Percentiles rank a stretch among this genome's conserved stretches.
These are phyloP conservation scores for Fagus sylvatica DNA, from an alignment of 306 rosid genomes.

Conservation along the genomic window DNA sequence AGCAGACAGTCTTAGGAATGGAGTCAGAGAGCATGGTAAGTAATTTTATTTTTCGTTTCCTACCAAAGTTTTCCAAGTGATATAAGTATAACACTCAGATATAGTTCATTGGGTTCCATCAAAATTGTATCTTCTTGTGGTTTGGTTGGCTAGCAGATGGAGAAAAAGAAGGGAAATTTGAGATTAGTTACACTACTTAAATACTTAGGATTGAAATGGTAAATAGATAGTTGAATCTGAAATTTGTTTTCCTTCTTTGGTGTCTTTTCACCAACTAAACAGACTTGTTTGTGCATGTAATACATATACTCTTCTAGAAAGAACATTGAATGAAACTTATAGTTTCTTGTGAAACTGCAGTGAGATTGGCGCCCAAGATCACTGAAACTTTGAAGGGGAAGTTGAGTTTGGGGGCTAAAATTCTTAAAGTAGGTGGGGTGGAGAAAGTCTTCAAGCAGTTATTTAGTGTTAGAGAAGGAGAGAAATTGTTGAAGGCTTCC, in stretches of 20 bases:
- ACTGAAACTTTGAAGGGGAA: slow-evolving; percentile 67
- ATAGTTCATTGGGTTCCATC: too few species aligned
- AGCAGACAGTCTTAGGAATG: slow-evolving; percentile 31
- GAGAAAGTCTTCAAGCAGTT: slow-evolving; percentile 56
- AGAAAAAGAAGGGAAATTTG: neutral
- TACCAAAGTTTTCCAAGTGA: neutral
- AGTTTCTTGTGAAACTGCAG: slow-evolving; percentile 40
- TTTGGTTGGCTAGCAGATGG: too few species aligned
- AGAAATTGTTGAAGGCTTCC: slow-evolving; percentile 61
- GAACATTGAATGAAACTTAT: slow-evolving; percentile 1
- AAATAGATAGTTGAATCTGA: neutral
- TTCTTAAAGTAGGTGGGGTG: slow-evolving; percentile 69
- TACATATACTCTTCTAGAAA: neutral
- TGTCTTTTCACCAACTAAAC: too few species aligned
- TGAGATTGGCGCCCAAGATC: slow-evolving; percentile 57
- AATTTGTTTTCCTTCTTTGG: too few species aligned
- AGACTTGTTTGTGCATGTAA: neutral
- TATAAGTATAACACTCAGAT: too few species aligned
- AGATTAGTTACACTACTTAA: neutral
- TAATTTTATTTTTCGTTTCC: neutral
- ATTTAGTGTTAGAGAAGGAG: slow-evolving; percentile 54
- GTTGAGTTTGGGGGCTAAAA: slow-evolving; percentile 66
- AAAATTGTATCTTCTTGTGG: too few species aligned
- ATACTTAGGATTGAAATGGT: neutral
- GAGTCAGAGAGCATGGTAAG: slow-evolving; percentile 48